A percentile compares a stretch with the other conserved stretches of the same genome.
phyloP scores from a whole-genome alignment of 306 rosid genomes.

The Datisca glomerata region DNA sequence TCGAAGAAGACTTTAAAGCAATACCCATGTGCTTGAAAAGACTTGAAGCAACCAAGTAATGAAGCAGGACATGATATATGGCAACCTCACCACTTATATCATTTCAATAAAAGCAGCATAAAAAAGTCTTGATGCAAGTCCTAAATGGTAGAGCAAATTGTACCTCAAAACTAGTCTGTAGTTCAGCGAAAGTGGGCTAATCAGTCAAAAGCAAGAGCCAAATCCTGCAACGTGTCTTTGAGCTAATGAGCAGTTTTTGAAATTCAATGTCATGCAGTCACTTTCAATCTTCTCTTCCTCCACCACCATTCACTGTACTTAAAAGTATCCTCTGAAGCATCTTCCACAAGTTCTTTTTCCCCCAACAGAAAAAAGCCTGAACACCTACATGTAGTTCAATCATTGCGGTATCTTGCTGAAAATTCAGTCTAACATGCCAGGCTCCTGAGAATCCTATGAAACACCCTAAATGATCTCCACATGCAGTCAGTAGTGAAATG shows the following conservation, averaged over 20 bases:
- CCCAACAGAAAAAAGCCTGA: conserved; percentile 9
- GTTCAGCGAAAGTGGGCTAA: conserved; percentile 8
- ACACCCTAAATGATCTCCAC: conserved; percentile 8
- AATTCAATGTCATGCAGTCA: conserved; percentile 13
- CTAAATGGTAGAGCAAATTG: background rate
- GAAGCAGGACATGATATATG: conserved; percentile 2
- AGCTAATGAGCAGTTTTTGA: background rate
- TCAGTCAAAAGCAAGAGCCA: conserved; percentile 10
- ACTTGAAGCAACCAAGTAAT: conserved; percentile 10
- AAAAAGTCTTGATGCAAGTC: background rate
- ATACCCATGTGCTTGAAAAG: conserved; percentile 22
- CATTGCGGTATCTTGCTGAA: conserved; percentile 15
- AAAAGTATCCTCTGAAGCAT: too few relatives aligned
- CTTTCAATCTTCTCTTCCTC: conserved; percentile 16
- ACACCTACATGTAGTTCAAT: conserved; percentile 11
- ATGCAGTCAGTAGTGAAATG: conserved; percentile 5
- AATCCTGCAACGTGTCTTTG: background rate
- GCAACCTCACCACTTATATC: conserved; percentile 11
- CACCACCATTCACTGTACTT: conserved; percentile 5
- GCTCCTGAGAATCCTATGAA: conserved; percentile 7
- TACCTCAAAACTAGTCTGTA: background rate
- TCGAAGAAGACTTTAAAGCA: conserved; percentile 12
- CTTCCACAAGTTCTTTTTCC: conserved; percentile 14
- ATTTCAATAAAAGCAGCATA: background rate
- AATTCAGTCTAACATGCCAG: conserved; percentile 19